Evolutionary conservation across 345 rosid species (phyloP), one percentile per base, ranked within the genome.

Genomic region (Eutrema yunnanense): DNA sequence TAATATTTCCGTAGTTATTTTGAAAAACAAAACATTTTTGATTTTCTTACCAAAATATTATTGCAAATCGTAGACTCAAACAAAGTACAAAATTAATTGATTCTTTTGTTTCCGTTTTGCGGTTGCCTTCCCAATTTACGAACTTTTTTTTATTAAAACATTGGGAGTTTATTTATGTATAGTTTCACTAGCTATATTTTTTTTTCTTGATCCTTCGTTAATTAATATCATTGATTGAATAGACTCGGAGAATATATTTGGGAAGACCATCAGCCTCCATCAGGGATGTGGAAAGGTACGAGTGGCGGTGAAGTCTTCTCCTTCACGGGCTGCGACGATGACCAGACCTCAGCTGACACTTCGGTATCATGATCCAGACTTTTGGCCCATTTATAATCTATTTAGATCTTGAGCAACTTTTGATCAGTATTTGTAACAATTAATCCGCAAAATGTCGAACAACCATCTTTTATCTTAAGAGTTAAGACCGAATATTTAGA

Each of bases 301-400:
- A 88, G 82, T 52, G 98, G 98, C 13, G 97, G 98, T 16, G 96
- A 90, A 64, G 96, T 82, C 47, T 70, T 91, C 70, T 94, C 91
- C 44, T 91, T 94, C 73, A 94, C 97, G 8, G 98, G 96, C 52
- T 91, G 97, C 51, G 96, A 88, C 44, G 98, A 94, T 69, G 61
- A 87, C 85, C 95, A 94, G 65, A 86, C 86, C 40, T 84, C 97
- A 13, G 92, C 88, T 10, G 97, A 94, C 65, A 89, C 97, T 71
- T 80, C 88, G 72, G 97, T 93, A 89, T 4, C 9, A 55, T 34
- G 33, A 49, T 66, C 27, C 12, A 27, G 14, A 47, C 5, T 65
- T 6, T 37, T 65, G 16, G 11, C 47, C 26, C 22, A 19, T 19
- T 19, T 22, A 22, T 22, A 22, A 22, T 22, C 26, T 22, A 1